phyloP scores from a whole-genome alignment of 768 basidiomycete species.

The Collybia nuda region DNA sequence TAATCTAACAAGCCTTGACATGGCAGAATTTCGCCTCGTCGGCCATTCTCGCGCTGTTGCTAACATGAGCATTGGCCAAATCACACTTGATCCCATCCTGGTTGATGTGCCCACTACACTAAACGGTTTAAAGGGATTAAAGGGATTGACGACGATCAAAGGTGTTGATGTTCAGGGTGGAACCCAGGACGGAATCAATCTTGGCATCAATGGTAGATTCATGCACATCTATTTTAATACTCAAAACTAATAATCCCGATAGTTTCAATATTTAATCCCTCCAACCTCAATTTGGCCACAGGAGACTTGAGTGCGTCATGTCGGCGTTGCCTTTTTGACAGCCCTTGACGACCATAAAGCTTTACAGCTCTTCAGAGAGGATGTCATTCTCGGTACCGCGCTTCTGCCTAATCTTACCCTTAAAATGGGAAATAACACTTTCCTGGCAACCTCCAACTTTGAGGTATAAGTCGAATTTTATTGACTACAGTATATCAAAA shows the following conservation, averaged over 20 bases:
- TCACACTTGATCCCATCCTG: constrained; percentile 69
- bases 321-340: not conserved
- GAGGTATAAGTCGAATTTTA: constrained; percentile 34
- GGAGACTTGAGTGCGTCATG: constrained; percentile 59
- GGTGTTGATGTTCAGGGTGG: constrained; percentile 69
- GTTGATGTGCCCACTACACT: constrained; percentile 68
- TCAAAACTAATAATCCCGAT: constrained; percentile 1
- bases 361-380: constrained; percentile 54
- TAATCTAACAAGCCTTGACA: constrained; percentile 49
- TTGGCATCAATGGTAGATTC: constrained; percentile 54
- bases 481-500: not conserved
- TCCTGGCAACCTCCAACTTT: constrained; percentile 51
- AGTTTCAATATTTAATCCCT: constrained; percentile 70
- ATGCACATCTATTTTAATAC: not conserved
- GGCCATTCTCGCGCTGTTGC: constrained; percentile 63
- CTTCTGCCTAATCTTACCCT: constrained; percentile 61
- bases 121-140: constrained; percentile 59
- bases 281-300: constrained; percentile 57
- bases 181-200: constrained; percentile 52
- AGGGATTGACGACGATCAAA: constrained; percentile 53
- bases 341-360: constrained; percentile 27
- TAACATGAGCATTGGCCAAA: constrained; percentile 59
- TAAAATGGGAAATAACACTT: constrained; percentile 57
- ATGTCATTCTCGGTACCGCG: constrained; percentile 56
- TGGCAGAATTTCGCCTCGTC: constrained; percentile 54